A percentile compares a stretch with the other conserved stretches of the same genome.
These are phyloP conservation scores for Xanthoconium purpureum DNA, from an alignment of 768 basidiomycete genomes.

Conservation along the genomic window DNA sequence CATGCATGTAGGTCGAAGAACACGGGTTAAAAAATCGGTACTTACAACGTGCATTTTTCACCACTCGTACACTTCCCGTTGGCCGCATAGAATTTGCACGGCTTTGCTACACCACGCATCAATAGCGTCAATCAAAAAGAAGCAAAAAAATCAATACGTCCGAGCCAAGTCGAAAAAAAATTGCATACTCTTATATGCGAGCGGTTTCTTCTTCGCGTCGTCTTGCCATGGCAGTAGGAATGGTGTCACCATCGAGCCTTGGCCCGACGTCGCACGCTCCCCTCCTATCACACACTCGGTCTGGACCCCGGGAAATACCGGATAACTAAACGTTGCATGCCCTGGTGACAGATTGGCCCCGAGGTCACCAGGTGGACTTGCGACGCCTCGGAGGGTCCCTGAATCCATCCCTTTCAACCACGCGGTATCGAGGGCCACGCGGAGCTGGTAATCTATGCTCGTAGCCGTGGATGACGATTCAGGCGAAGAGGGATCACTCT, in stretches of 20 bases:
- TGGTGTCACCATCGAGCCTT: background rate
- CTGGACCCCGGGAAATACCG: slow-evolving; percentile 16
- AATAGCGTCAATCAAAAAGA: background rate
- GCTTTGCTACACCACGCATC: slow-evolving; percentile 43
- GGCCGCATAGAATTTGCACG: slow-evolving; percentile 52
- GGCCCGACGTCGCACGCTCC: slow-evolving; percentile 10
- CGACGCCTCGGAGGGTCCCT: background rate
- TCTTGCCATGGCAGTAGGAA: slow-evolving; percentile 11
- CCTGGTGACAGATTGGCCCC: slow-evolving; percentile 12
- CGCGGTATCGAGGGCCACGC: slow-evolving; percentile 3
- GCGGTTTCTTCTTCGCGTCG: slow-evolving; percentile 17
- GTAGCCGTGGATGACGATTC: slow-evolving; percentile 16
- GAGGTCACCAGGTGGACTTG: slow-evolving; percentile 7
- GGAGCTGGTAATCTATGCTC: slow-evolving; percentile 11
- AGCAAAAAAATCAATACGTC: background rate
- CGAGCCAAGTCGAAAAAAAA: background rate
- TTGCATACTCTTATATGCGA: slow-evolving; percentile 31
- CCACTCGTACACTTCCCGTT: slow-evolving; percentile 52
- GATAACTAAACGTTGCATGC: slow-evolving; percentile 9
- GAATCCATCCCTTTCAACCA: slow-evolving; percentile 1
- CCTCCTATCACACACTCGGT: slow-evolving; percentile 2
- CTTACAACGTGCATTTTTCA: slow-evolving; percentile 59
- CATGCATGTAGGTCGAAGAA: background rate
- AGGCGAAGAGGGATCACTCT: slow-evolving; percentile 26
- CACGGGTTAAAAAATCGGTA: background rate